Evolutionary conservation across 768 basidiomycete species (phyloP).

Genomic region (Serendipita sp.): DNA sequence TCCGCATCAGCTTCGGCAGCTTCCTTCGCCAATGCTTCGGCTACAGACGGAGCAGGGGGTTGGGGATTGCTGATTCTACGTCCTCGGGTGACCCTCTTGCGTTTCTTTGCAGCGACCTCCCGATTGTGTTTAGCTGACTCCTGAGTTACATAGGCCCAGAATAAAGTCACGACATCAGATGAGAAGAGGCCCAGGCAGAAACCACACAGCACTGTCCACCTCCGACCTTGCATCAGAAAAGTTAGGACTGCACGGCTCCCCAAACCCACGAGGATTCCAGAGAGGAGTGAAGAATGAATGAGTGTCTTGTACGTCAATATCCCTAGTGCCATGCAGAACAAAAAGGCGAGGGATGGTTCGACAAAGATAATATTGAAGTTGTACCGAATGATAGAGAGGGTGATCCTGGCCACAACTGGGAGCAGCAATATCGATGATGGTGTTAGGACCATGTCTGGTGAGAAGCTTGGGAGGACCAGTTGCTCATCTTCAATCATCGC

Average conservation of each 20-base stretch:
- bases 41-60: neutral
- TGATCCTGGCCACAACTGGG: neutral
- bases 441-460: neutral
- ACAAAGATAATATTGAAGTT: conserved; percentile 2
- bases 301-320: neutral
- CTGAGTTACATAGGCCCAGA: neutral
- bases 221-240: neutral
- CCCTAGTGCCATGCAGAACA: conserved; percentile 1
- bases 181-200: neutral
- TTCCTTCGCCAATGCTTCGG: neutral
- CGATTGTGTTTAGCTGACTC: neutral
- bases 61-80: neutral
- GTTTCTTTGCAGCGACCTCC: neutral
- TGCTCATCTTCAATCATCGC: conserved; percentile 4
- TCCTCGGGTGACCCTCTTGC: neutral
- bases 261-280: neutral
- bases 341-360: neutral
- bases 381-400: neutral
- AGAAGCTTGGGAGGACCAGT: neutral
- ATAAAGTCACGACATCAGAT: neutral
- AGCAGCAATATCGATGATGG: neutral
- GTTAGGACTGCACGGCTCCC: neutral
- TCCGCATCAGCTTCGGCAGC: neutral
- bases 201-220: conserved; percentile 3
- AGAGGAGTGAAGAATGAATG: neutral